phyloP scores from a whole-genome alignment of 805 yeast genomes.

The Pichia kluyveri region DNA sequence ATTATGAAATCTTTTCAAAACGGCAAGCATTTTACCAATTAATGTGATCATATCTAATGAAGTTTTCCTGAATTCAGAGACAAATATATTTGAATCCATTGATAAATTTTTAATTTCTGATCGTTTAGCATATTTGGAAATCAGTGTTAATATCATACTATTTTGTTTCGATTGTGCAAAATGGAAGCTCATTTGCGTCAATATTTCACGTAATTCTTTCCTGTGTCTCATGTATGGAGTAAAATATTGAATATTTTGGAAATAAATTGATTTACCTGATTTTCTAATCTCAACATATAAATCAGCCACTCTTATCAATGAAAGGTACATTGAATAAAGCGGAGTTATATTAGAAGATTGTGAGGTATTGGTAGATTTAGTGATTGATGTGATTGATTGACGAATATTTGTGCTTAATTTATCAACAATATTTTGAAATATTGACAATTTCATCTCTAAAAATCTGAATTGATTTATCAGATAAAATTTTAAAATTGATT shows the following conservation, averaged over 20 bases:
- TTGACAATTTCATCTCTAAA: constrained; percentile 18
- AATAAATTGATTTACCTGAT: constrained; percentile 38
- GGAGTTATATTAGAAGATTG: constrained; percentile 4
- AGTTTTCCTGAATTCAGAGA: constrained; percentile 32
- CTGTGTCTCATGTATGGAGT: constrained; percentile 27
- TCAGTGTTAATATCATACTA: constrained; percentile 38
- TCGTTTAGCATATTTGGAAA: constrained; percentile 38
- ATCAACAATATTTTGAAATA: constrained; percentile 24
- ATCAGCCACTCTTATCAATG: constrained; percentile 40
- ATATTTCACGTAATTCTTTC: constrained; percentile 18
- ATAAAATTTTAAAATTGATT: constrained; percentile 13
- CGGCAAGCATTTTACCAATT: constrained; percentile 17
- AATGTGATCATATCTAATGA: constrained; percentile 32
- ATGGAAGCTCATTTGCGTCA: constrained; percentile 16
- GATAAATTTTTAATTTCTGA: constrained; percentile 10
- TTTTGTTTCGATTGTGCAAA: constrained; percentile 39
- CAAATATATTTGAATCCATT: constrained; percentile 4
- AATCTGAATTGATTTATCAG: constrained; percentile 18
- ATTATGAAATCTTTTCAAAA: constrained; percentile 29
- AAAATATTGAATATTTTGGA: constrained; percentile 36
- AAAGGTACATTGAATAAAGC: constrained; percentile 33
- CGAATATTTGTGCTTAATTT: constrained; percentile 16
- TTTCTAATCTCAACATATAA: constrained; percentile 37
- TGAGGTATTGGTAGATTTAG: background rate
- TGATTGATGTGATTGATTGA: constrained; percentile 1